Evolutionary conservation across 176 grass and related monocot species (phyloP), one percentile per base, ranked within the genome.

Genomic region (Otatea glauca): DNA sequence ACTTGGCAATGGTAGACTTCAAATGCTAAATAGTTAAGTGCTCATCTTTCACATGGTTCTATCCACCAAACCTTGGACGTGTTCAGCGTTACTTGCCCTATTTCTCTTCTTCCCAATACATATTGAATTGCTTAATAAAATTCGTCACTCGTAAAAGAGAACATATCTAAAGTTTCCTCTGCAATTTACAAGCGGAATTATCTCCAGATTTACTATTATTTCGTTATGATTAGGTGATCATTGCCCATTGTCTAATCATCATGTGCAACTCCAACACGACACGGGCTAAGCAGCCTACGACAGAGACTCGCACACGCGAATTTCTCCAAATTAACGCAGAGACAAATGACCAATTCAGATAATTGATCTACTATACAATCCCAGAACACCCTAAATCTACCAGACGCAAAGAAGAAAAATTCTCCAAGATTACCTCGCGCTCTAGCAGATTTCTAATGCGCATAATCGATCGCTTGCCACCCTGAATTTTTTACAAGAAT

Each of bases 181-280:
- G 9, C 35, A 67, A 67, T 74, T 27, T 60, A 42, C 9, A 7
- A 21, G 54, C 6, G 7, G 29, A 68, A 37, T 48, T 70, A 16
- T 21, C 38, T 54, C 44, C 18, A 64, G 35, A 65, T 78, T 53
- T 70, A 74, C 69, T 56, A 67, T 68, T 17, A 11, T 56, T 66
- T 51, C 2, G 23, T 83, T 65, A 88, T 83, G 86, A 76, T 83
- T 88, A 66, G 74, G 81, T 79, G 58, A 88, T 66, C 24, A 74
- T 79, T 0, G 11, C 15, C n/a, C 58, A 65, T 25, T 29, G 25
- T 41, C 34, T 20, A 73, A 88, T 79, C 27, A 56, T 32, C 25
- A 15, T 38, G 65, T 15, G 62, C 73, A 65, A 15, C 59, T 37
- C 14, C 38, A 80, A 68, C 47, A 67, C 0, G 25, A 10, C 8